These are phyloP conservation scores for Amanita molliuscula DNA, from an alignment of 768 basidiomycete genomes.

Conservation along the genomic window DNA sequence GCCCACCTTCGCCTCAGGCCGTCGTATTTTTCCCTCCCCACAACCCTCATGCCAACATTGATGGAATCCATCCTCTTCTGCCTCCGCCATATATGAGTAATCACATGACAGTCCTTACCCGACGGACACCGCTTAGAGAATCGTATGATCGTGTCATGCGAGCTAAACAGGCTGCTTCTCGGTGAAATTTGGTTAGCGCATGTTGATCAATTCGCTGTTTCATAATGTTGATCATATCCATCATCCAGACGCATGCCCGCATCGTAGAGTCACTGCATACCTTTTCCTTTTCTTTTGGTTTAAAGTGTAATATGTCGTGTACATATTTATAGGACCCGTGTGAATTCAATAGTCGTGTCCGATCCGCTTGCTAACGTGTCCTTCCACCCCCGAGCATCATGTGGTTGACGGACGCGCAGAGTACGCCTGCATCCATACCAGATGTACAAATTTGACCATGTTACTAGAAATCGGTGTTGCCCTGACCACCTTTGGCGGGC, in stretches of 20 bases:
- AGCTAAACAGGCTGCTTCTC: slow-evolving; percentile 35
- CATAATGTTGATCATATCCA: not conserved
- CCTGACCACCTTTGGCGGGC: slow-evolving; percentile 86
- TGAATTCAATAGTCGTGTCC: not conserved
- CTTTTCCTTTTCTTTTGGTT: not conserved
- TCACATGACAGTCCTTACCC: slow-evolving; percentile 58
- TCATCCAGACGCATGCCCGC: not conserved
- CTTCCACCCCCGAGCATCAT: slow-evolving; percentile 21
- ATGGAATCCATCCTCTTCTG: slow-evolving; percentile 58
- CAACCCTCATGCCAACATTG: slow-evolving; percentile 43
- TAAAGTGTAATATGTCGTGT: not conserved
- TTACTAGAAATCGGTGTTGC: slow-evolving; percentile 87
- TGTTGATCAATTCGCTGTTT: not conserved
- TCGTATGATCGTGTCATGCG: slow-evolving; percentile 56
- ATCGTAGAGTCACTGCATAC: not conserved
- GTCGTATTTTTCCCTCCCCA: slow-evolving; percentile 54
- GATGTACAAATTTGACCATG: not conserved
- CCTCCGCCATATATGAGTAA: slow-evolving; percentile 63
- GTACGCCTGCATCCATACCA: slow-evolving; percentile 21
- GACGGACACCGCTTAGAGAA: slow-evolving; percentile 59
- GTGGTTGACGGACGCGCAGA: slow-evolving; percentile 63
- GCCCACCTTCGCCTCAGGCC: slow-evolving; percentile 36
- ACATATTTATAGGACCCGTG: not conserved
- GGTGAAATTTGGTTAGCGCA: slow-evolving; percentile 8
- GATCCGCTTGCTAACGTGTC: slow-evolving; percentile 2